Percentiles rank a stretch among this genome's conserved stretches.
These are phyloP conservation scores for Pythium pyrilobum DNA, from an alignment of 352 stramenopile genomes.

Conservation along the genomic window DNA sequence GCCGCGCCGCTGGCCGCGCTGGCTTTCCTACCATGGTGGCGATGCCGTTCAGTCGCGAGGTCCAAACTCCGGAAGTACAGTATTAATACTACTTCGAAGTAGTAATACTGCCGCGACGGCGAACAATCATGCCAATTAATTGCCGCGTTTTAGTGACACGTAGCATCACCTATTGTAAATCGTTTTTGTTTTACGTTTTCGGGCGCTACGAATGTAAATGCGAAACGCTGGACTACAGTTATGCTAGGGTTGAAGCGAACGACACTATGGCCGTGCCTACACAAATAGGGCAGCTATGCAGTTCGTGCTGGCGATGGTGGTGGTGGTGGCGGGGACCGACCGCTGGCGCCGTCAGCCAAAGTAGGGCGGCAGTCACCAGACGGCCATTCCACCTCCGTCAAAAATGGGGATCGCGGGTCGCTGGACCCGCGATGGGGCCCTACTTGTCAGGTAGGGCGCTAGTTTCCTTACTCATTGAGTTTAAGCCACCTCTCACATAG, in stretches of 20 bases:
- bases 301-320: too few relatives aligned
- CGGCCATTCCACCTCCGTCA: conserved; percentile 78
- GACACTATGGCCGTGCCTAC: too few relatives aligned
- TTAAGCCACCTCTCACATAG: conserved; percentile 53
- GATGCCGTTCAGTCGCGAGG: neutral
- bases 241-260: too few relatives aligned
- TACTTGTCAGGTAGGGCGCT: conserved; percentile 86
- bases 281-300: too few relatives aligned
- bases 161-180: too few relatives aligned
- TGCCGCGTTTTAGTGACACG: conserved; percentile 2
- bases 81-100: too few relatives aligned
- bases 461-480: conserved; percentile 94
- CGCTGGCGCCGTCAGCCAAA: conserved; percentile 23
- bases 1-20: neutral
- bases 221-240: too few relatives aligned
- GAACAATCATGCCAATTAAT: too few relatives aligned
- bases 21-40: conserved; percentile 6
- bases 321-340: conserved; percentile 20
- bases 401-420: conserved; percentile 55
- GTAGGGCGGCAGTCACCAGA: conserved; percentile 27
- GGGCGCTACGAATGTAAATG: too few relatives aligned
- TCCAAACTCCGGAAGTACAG: neutral
- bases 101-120: too few relatives aligned
- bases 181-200: too few relatives aligned
- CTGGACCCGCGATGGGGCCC: conserved; percentile 38